phyloP scores from a whole-genome alignment of 116 monocot species.

The Iris pallida region DNA sequence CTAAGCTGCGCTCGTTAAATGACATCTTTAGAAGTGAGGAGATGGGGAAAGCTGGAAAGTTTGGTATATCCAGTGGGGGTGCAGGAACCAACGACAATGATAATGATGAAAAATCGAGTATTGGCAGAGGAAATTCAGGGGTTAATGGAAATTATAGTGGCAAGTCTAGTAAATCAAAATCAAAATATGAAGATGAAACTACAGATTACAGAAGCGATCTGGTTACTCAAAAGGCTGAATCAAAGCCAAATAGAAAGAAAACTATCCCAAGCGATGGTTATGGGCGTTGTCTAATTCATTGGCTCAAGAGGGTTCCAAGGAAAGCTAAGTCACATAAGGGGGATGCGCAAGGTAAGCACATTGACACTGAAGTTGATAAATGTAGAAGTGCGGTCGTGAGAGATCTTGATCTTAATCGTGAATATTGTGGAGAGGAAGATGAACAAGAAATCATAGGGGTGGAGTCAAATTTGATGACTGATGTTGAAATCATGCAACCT shows the following conservation, averaged over 20 bases:
- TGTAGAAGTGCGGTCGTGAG: conserved; percentile 7
- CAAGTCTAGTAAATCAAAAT: too few relatives aligned
- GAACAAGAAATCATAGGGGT: conserved; percentile 6
- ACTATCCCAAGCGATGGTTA: conserved; percentile 25
- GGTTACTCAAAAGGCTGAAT: too few relatives aligned
- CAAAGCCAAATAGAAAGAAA: conserved; percentile 2
- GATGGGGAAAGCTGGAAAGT: conserved; percentile 3
- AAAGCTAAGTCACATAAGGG: conserved; percentile 22
- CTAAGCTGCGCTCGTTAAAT: conserved; percentile 46
- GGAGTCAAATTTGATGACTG: conserved; percentile 12
- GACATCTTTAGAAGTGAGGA: conserved; percentile 55
- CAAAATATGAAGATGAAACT: conserved; percentile 7
- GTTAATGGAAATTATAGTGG: too few relatives aligned
- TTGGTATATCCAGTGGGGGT: conserved; percentile 7
- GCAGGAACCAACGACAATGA: neutral
- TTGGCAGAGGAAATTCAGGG: neutral
- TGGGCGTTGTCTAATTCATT: conserved; percentile 36
- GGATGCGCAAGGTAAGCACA: conserved; percentile 7
- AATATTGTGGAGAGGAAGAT: neutral
- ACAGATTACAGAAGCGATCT: conserved; percentile 1
- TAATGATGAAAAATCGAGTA: neutral
- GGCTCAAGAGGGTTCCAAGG: conserved; percentile 38
- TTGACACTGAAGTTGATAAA: neutral
- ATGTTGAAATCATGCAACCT: neutral
- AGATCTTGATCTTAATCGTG: conserved; percentile 2